Evolutionary conservation across 345 rosid species (phyloP).

Genomic region (Acer saccharum): DNA sequence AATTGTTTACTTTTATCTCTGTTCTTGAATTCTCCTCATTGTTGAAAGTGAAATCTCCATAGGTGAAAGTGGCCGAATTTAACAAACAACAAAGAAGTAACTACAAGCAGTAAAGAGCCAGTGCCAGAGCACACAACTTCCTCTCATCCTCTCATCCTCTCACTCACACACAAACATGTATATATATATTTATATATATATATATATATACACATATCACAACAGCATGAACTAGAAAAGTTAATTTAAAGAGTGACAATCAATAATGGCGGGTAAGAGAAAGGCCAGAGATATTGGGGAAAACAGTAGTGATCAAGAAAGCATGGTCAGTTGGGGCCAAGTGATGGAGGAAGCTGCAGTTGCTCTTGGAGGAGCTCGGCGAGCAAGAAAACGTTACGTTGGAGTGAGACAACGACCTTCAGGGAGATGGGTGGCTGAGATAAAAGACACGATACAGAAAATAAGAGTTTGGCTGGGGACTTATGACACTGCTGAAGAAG

Average conservation of each 20-base stretch:
- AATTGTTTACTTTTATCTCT: neutral
- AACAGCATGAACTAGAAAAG: neutral
- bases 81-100: constrained; percentile 12
- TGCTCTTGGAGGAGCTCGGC: constrained; percentile 25
- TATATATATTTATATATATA: no score
- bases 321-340: constrained; percentile 24
- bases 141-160: neutral
- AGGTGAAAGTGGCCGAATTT: constrained; percentile 20
- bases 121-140: neutral
- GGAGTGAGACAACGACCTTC: constrained; percentile 56
- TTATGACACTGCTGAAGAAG: constrained; percentile 53
- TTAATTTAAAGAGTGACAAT: neutral
- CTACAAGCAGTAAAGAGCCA: constrained; percentile 22
- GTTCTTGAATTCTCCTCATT: constrained; percentile 8
- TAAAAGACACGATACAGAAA: constrained; percentile 54
- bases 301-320: neutral
- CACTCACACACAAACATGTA: no score
- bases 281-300: constrained; percentile 12
- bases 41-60: constrained; percentile 15
- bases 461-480: constrained; percentile 59
- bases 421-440: constrained; percentile 58
- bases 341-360: constrained; percentile 34
- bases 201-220: no score
- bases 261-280: constrained; percentile 11
- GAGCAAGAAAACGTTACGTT: constrained; percentile 40